Evolutionary conservation across 768 basidiomycete genomes (phyloP), one percentile per base, ranked within the genome.

Genomic region (Hemileccinum impolitum): DNA sequence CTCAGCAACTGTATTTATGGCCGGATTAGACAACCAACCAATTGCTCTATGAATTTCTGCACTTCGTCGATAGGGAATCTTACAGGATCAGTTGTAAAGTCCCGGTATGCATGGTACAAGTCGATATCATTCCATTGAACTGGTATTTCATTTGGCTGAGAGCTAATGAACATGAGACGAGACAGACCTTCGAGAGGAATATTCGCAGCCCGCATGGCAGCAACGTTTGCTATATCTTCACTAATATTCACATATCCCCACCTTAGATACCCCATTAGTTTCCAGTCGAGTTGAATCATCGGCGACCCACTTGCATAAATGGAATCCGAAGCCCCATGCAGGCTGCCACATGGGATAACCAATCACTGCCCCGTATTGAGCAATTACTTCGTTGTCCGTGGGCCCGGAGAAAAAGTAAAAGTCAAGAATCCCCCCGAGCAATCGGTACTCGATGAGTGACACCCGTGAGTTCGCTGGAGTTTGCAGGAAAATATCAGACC

Each of bases 61-160:
- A 85, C 66, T 51, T 81, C 77, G 15, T 77, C 73, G 13, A 61
- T 68, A 4, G 85, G 80, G 71, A 80, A 88, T 39, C 71, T 76
- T 18, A 80, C 75, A 13, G 84, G 84, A 60, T 87, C 85, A 7
- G 75, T 66, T 4, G 86, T 88, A 54, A 87, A 86, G 64, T 85
- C 85, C 14, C 86, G 75, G 31, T 76, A 71, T 23, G 83, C 78
- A 55, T 85, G 80, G 55, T 85, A 87, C 44, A 87, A 52, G 65
- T 88, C 85, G 51, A 88, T 85, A 56, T 87, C 86, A 59, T 84
- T 87, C 86, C 86, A 88, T 75, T 85, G 85, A 38, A 81, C 84
- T 84, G 32, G 19, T 30, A n/a, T 19, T 0, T 12, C n/a, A 15
- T 48, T 64, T 5, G n/a, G n/a, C n/a, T n/a, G n/a, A n/a, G n/a